phyloP scores from a whole-genome alignment of 768 basidiomycete genomes.

The Dendrothele bispora region DNA sequence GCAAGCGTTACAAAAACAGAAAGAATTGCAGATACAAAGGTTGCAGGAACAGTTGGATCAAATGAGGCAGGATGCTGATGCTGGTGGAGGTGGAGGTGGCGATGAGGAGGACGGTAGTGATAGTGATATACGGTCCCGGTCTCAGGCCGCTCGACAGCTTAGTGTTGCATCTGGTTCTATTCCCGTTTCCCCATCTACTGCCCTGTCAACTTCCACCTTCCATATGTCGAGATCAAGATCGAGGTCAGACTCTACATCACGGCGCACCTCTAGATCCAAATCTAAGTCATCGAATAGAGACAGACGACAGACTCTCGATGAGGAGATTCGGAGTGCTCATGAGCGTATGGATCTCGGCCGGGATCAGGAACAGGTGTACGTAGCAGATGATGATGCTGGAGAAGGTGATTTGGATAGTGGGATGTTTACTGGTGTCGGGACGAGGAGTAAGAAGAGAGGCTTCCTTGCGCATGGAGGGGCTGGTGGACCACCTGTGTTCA shows the following conservation, averaged over 20 bases:
- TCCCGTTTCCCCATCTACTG: background rate
- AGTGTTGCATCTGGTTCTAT: constrained; percentile 1
- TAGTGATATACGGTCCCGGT: too few species aligned
- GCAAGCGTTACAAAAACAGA: too few species aligned
- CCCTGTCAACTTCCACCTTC: too few species aligned
- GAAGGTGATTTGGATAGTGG: constrained; percentile 49
- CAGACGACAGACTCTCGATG: constrained; percentile 53
- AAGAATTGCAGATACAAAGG: too few species aligned
- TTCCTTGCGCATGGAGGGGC: constrained; percentile 78
- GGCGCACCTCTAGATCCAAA: too few species aligned
- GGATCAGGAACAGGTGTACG: constrained; percentile 12
- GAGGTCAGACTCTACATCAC: too few species aligned
- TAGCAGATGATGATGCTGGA: constrained; percentile 29
- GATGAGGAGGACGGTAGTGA: background rate
- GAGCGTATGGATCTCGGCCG: background rate
- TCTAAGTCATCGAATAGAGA: background rate
- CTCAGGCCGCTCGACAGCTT: background rate
- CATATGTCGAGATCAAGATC: too few species aligned
- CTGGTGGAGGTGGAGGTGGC: background rate
- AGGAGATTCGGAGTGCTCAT: constrained; percentile 57
- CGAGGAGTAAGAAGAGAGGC: constrained; percentile 49
- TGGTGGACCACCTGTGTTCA: constrained; percentile 68
- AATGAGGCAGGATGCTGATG: too few species aligned
- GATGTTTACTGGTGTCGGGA: constrained; percentile 55
- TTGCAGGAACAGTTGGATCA: too few species aligned